These are phyloP conservation scores for Phytophthora kernoviae DNA, from an alignment of 352 stramenopile species.

Conservation along the genomic window DNA sequence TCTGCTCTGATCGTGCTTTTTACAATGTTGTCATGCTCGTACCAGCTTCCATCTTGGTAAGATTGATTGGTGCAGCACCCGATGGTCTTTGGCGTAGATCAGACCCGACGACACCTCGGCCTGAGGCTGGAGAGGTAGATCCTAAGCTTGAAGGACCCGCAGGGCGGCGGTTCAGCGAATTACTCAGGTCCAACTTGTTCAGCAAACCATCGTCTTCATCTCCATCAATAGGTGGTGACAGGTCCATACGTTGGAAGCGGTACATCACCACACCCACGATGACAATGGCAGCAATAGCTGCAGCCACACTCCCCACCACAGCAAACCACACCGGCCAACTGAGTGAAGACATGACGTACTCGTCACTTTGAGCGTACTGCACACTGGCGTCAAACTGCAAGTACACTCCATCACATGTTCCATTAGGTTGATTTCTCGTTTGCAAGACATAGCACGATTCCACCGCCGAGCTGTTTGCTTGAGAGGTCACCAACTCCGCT, in stretches of 20 bases:
- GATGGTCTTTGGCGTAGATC: slow-evolving; percentile 35
- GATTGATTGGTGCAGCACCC: slow-evolving; percentile 3
- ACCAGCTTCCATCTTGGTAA: slow-evolving; percentile 29
- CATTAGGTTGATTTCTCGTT: slow-evolving; percentile 69
- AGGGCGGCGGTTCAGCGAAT: slow-evolving; percentile 1
- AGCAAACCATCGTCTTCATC: slow-evolving; percentile 46
- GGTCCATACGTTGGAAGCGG: slow-evolving; percentile 41
- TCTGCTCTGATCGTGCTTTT: not conserved
- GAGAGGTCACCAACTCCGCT: slow-evolving; percentile 23
- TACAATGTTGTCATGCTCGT: slow-evolving; percentile 25
- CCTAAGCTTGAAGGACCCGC: slow-evolving; percentile 18
- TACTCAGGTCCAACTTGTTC: slow-evolving; percentile 25
- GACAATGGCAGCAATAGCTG: slow-evolving; percentile 47
- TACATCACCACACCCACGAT: slow-evolving; percentile 58
- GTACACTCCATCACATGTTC: slow-evolving; percentile 70
- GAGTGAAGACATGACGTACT: slow-evolving; percentile 66
- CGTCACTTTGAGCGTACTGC: slow-evolving; percentile 55
- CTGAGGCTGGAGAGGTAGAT: slow-evolving; percentile 21
- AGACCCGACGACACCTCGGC: slow-evolving; percentile 5
- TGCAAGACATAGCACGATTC: slow-evolving; percentile 70
- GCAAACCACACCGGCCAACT: slow-evolving; percentile 51
- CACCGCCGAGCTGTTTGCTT: slow-evolving; percentile 49
- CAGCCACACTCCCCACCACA: slow-evolving; percentile 67
- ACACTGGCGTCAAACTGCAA: slow-evolving; percentile 66
- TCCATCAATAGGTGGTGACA: slow-evolving; percentile 15